Base-by-base conservation (phyloP, 305 asterid species). In the Fraxinus nigra region DNA sequence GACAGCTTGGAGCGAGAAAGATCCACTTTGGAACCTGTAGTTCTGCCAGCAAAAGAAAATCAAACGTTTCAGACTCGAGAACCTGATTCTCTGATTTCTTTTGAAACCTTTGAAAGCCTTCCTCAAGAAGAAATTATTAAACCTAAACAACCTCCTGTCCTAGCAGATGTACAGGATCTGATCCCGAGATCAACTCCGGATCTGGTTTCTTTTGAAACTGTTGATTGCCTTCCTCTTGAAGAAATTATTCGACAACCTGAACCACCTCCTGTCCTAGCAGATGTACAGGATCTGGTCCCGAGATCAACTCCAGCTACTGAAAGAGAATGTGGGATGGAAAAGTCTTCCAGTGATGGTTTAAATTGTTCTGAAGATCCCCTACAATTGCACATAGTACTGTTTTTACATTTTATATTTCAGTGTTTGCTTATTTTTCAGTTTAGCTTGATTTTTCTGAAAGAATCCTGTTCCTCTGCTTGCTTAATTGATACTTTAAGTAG, bases 251-350 rank as follows among this genome's bases (percentile, higher is more conserved):
- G 90, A 80, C 89, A 90, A 80, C 91, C 90, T 72, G 87, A 91
- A 79, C 98, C 97, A 51, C 99, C 98, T 77, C 97, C 99, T 75
- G 84, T 91, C 81, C 91, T 95, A 79, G 97, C 95, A 10, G 95
- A 94, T 78, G 95, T 95, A 81, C 99, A 95, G 81, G 98, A 94
- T 87, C 85, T 95, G 87, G 84, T 91, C 87, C 92, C 95, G 32
- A 76, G 88, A 74, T 80, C 93, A 77, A 67, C 90, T 81, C 75
- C 88, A 32, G 78, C 86, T n/a, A 78, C 88, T 65, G 95, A 85
- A 72, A 76, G 84, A 51, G 93, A 91, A 67, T 61, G 85, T 84
- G 89, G 82, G 37, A 67, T 82, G 83, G 89, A 87, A 61, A 88
- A 84, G 85, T 78, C 87, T 78, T 82, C 92, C 24, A 79, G 81